phyloP scores from a whole-genome alignment of 2,329 filamentous ascomycete genomes.

The Ophiostoma sp. region DNA sequence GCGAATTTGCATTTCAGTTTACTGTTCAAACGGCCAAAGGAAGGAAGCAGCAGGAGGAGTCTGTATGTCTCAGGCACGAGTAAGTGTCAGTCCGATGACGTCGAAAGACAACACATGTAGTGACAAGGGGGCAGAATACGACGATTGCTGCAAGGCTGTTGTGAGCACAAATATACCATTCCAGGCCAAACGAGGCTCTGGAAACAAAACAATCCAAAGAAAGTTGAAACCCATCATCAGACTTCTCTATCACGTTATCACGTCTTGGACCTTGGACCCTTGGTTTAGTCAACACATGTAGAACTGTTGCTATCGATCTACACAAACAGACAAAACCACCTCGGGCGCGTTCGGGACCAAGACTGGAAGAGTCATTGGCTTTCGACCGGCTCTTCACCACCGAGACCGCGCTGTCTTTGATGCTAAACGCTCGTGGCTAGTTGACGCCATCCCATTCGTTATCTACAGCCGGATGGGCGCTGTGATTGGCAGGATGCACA shows the following conservation, averaged over 20 bases:
- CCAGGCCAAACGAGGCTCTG: background rate
- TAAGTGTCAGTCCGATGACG: background rate
- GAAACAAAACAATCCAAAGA: background rate
- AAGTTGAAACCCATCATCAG: background rate
- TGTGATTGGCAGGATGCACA: conserved; percentile 20
- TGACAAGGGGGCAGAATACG: background rate
- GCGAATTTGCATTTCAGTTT: conserved; percentile 11
- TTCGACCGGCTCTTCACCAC: background rate
- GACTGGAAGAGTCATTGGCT: background rate
- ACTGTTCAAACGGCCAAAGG: background rate
- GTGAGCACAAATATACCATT: background rate
- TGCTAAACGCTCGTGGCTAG: conserved; percentile 40
- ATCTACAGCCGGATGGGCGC: conserved; percentile 9
- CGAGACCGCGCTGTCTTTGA: background rate
- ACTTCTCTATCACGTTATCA: background rate
- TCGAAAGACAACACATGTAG: background rate
- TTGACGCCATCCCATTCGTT: conserved; percentile 44
- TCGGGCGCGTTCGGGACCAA: conserved; percentile 21
- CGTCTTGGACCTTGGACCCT: background rate
- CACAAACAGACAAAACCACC: background rate
- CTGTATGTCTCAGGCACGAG: background rate
- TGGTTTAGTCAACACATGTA: background rate
- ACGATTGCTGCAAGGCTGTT: background rate
- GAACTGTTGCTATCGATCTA: background rate
- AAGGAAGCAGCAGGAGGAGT: background rate